Conservation (phyloP, 208 protist species). For the Phytomonas francai region DNA sequence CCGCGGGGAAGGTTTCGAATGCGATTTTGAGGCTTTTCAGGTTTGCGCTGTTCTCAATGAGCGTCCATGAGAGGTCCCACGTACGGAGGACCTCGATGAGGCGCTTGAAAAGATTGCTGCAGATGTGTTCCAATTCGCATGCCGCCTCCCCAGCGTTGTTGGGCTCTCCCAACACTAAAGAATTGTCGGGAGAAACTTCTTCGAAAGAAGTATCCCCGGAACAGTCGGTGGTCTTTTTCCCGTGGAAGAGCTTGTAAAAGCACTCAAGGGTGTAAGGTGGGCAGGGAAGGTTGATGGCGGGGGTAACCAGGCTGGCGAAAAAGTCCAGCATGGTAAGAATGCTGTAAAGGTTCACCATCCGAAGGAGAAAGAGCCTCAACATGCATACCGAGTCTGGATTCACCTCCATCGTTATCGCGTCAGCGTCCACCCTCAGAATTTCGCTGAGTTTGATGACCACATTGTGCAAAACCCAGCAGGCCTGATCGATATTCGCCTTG, state of each 20-base stretch:
- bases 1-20: neutral
- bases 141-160: neutral
- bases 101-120: neutral
- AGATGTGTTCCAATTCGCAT: neutral
- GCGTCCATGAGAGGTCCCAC: slow-evolving; percentile 20
- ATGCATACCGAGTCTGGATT: neutral
- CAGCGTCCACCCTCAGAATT: neutral
- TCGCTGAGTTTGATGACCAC: neutral
- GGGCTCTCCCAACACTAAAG: neutral
- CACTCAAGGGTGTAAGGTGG: slow-evolving; percentile 16
- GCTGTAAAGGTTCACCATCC: slow-evolving; percentile 18
- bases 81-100: slow-evolving; percentile 9
- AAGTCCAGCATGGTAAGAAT: slow-evolving; percentile 22
- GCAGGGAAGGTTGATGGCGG: neutral
- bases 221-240: neutral
- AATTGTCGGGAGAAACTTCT: neutral
- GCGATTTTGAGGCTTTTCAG: neutral
- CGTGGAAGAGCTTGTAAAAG: slow-evolving; percentile 17
- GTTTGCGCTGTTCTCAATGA: slow-evolving; percentile 3
- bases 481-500: neutral
- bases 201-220: slow-evolving; percentile 6
- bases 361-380: neutral
- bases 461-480: slow-evolving; percentile 1
- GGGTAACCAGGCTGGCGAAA: slow-evolving; percentile 12
- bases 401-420: neutral